Evolutionary conservation across 176 grass and related monocot genomes (phyloP), one percentile per base, ranked within the genome.

Genomic region (Ensete glaucum): DNA sequence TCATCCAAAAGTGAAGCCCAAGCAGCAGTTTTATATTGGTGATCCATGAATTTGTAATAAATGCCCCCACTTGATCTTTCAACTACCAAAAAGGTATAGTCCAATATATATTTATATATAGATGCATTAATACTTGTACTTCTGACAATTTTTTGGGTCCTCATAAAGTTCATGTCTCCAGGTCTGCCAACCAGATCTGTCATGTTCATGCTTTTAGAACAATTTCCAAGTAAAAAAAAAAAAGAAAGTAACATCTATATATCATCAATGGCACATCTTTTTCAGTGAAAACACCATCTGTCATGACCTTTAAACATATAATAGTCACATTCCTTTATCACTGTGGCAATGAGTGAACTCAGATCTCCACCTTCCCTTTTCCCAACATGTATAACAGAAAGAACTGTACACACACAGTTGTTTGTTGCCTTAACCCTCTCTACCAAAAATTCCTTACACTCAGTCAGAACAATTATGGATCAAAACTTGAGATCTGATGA

Each of bases 361-460:
- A 65, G 57, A 22, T 16, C 43, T 77, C 34, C 75, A 67, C 52
- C 21, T 20, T 52, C 49, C 2, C n/a, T 52, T 48, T 77, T 21
- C 52, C 49, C 62, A 66, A 67, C 19, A 64, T 66, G 67, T 9
- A 66, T 66, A 66, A 64, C 19, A 52, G 43, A 77, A 66, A 53
- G 57, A 77, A 79, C 14, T 69, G 51, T 50, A 60, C 50, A 26
- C 27, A 57, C 53, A 57, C 24, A 15, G 22, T 69, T 57, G 19
- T 13, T 69, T 55, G 5, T 15, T 64, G 79, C 78, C 77, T 64
- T 64, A 19, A 15, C 65, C 54, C 56, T 76, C 29, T 53, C 81
- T 82, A 79, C 50, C 67, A 79, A 89, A 48, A 87, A 72, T 62
- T 62, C 22, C 71, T 80, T 79, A 27, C 73, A 81, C 69, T 53